Conservation (phyloP, 805 yeast genomes). For the Candida morakotiae region DNA sequence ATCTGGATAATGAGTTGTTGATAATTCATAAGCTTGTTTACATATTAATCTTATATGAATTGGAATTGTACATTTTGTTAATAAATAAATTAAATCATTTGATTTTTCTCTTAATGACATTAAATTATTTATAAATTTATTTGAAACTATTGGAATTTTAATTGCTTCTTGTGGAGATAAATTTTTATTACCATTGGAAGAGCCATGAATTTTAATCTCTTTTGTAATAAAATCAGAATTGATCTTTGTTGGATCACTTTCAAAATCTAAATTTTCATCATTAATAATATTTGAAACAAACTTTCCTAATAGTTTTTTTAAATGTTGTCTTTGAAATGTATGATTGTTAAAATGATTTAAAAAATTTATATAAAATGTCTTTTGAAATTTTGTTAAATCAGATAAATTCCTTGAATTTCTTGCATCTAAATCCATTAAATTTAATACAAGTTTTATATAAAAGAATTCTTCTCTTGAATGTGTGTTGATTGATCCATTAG, state of each 20-base stretch:
- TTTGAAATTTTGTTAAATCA: slow-evolving; percentile 36
- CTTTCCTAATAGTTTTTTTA: slow-evolving; percentile 38
- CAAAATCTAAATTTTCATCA: slow-evolving; percentile 58
- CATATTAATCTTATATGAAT: slow-evolving; percentile 33
- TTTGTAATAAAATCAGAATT: slow-evolving; percentile 37
- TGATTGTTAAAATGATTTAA: slow-evolving; percentile 42
- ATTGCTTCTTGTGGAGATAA: slow-evolving; percentile 66
- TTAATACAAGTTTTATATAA: slow-evolving; percentile 53
- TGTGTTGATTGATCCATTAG: slow-evolving; percentile 20
- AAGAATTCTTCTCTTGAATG: slow-evolving; percentile 70
- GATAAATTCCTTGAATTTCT: slow-evolving; percentile 22
- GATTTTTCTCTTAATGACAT: slow-evolving; percentile 70
- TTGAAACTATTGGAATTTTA: slow-evolving; percentile 70
- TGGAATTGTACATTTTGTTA: slow-evolving; percentile 40
- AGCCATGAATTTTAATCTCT: slow-evolving; percentile 31
- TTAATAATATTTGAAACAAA: slow-evolving; percentile 36
- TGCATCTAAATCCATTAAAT: slow-evolving; percentile 41
- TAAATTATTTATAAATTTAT: slow-evolving; percentile 66
- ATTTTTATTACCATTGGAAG: slow-evolving; percentile 32
- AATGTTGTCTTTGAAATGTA: slow-evolving; percentile 44
- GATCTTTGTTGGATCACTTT: slow-evolving; percentile 72
- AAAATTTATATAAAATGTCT: slow-evolving; percentile 42
- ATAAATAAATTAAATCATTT: slow-evolving; percentile 52
- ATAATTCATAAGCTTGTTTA: slow-evolving; percentile 28
- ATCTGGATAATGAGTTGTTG: slow-evolving; percentile 51